These are phyloP conservation scores for Vachellia collinsii DNA, from an alignment of 306 rosid genomes.

Conservation along the genomic window DNA sequence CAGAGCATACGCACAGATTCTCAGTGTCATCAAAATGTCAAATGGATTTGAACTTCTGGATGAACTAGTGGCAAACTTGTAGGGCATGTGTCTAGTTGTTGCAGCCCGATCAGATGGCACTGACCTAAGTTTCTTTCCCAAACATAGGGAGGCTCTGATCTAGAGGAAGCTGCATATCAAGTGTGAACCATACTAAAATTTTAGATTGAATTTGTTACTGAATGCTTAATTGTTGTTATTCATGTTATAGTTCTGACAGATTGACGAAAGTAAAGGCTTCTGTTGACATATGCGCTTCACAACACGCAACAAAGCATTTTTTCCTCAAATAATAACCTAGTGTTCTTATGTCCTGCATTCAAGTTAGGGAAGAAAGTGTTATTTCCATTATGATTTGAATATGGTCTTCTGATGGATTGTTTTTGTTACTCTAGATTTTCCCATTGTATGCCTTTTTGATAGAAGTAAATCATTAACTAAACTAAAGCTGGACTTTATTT, in stretches of 20 bases:
- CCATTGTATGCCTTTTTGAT: conserved; percentile 18
- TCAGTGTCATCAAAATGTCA: neutral
- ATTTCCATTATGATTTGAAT: conserved; percentile 25
- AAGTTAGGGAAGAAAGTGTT: conserved; percentile 10
- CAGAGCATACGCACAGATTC: neutral
- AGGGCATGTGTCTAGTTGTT: neutral
- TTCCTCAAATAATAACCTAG: too few species aligned
- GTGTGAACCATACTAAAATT: conserved; percentile 16
- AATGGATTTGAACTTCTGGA: neutral
- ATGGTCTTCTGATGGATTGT: neutral
- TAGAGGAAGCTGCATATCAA: conserved; percentile 28
- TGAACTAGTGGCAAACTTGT: conserved; percentile 8
- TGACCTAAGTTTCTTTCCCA: conserved; percentile 20
- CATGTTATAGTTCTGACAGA: neutral
- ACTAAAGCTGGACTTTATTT: conserved; percentile 13
- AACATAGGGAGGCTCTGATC: neutral
- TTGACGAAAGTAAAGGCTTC: neutral
- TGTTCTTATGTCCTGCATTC: neutral
- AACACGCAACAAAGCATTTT: neutral
- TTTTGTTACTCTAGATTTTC: conserved; percentile 14
- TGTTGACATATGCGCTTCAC: conserved; percentile 5
- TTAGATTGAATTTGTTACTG: neutral
- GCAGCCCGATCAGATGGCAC: conserved; percentile 1
- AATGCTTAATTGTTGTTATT: conserved; percentile 1
- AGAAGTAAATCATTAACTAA: conserved; percentile 24